Conservation (phyloP, 2,329 filamentous ascomycete genomes). For the Colletotrichum liaoningense region DNA sequence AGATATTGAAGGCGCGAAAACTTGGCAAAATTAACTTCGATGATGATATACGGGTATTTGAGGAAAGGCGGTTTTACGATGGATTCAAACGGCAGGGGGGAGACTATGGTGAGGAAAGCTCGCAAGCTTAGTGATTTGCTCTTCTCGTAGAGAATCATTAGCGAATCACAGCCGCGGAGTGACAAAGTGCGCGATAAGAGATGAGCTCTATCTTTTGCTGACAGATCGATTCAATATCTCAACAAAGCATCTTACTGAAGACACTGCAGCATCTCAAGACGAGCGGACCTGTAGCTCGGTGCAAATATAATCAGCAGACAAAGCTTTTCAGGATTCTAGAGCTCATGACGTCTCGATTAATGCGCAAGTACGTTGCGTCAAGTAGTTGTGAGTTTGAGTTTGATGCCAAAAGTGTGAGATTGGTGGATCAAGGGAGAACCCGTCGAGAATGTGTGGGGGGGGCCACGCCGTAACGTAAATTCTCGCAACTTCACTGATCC, state of each 20-base stretch:
- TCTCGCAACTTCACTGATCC: slow-evolving; percentile 26
- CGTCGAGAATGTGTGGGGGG: slow-evolving; percentile 10
- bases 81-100: neutral
- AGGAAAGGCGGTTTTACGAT: slow-evolving; percentile 17
- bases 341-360: too few relatives aligned
- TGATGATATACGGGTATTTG: slow-evolving; percentile 17
- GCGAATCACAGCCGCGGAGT: neutral
- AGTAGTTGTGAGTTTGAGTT: neutral
- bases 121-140: neutral
- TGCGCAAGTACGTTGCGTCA: too few relatives aligned
- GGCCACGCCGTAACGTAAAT: slow-evolving; percentile 12
- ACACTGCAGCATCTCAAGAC: too few relatives aligned
- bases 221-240: too few relatives aligned
- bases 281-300: too few relatives aligned
- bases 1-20: slow-evolving; percentile 34
- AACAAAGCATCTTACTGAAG: too few relatives aligned
- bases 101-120: slow-evolving; percentile 2
- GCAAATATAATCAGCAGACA: too few relatives aligned
- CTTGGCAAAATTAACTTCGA: slow-evolving; percentile 32
- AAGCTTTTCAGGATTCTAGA: too few relatives aligned
- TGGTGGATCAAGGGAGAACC: slow-evolving; percentile 17
- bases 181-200: neutral
- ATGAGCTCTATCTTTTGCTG: neutral
- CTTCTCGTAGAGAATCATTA: too few relatives aligned
- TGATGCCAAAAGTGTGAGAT: neutral